Evolutionary conservation across 192 early-diverging fungal genomes (phyloP), one percentile per base, ranked within the genome.

Genomic region (Podochytrium sp.): DNA sequence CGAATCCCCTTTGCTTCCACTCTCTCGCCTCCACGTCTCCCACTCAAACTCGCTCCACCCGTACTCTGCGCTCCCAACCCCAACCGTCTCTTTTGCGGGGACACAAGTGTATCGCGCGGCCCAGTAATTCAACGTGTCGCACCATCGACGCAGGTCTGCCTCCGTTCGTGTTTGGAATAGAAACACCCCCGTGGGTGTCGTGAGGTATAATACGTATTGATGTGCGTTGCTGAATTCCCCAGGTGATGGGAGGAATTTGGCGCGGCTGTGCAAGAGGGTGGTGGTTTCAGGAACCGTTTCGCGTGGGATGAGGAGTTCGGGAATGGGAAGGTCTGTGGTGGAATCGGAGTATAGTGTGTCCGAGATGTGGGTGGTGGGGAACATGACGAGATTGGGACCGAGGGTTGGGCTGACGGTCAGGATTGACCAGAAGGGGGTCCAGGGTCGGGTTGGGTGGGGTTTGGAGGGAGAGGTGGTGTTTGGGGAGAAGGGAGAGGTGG

Each of bases 91-190:
- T 6, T 85, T 75, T 75, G 98, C 79, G 1, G 97, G 97, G 71
- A 95, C 95, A 78, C 93, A 95, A 64, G 91, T 94, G 51, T 89
- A 90, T 32, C 95, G 78, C 16, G 95, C 94, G 1, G 96, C 95
- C 96, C 96, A 99, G 74, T 92, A 94, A 79, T 98, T 99, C 72
- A 96, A 92, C 3, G 91, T 92, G 0, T 87, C 74, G 0, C 93
- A 92, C 97, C 97, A 99, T 61, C 89, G 90, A 34, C 87, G 86
- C 35, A 94, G 83, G 53, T 89, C 88, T 25, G 90, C 86, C 63
- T 86, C 84, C 2, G 83, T 89, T 7, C 80, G 78, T 0, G 91
- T 86, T 79, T 99, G 95, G 84, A 97, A 97, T n/a, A 98, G 80
- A 62, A 95, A 94, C 6, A 92, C 91, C 90, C 7, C 93, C 93